Percentiles rank a stretch among this genome's conserved stretches.
phyloP scores from a whole-genome alignment of 331 rosid species.

The Cydonia oblonga region DNA sequence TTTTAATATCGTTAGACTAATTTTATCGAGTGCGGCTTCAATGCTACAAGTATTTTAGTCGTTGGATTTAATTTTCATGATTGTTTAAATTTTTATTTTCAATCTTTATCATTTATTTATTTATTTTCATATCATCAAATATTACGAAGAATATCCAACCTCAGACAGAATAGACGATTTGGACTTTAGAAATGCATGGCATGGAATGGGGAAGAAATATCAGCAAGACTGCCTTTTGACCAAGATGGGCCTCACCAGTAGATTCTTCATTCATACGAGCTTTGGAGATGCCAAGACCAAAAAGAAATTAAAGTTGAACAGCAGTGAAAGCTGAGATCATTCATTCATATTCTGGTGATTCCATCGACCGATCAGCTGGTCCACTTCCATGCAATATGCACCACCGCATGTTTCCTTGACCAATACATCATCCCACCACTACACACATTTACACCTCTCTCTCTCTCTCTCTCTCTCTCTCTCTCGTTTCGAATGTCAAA shows the following conservation, averaged over 20 bases:
- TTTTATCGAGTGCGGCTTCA: fast-evolving
- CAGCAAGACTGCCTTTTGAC: conserved; percentile 19
- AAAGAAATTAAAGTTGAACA: neutral
- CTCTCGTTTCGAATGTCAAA: conserved; percentile 13
- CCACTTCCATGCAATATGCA: conserved; percentile 9
- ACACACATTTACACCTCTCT: neutral
- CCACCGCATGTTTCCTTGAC: neutral
- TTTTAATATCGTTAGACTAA: too few species aligned
- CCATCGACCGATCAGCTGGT: neutral
- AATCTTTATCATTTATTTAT: too few species aligned
- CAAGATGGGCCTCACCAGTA: neutral
- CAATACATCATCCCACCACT: neutral
- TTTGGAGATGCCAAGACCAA: conserved; percentile 2
- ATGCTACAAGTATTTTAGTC: too few species aligned
- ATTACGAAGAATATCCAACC: too few species aligned
- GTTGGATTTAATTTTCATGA: too few species aligned
- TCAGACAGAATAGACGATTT: neutral
- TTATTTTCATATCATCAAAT: neutral
- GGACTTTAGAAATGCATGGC: conserved; percentile 6
- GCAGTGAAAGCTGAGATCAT: neutral
- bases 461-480: neutral
- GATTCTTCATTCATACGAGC: conserved; percentile 10
- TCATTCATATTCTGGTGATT: neutral
- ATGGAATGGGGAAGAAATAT: conserved; percentile 3
- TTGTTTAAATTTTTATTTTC: too few species aligned